Percentiles rank a stretch among this genome's conserved stretches.
phyloP scores from a whole-genome alignment of 164 flowering plant species.

The Tetrastigma voinierianum region DNA sequence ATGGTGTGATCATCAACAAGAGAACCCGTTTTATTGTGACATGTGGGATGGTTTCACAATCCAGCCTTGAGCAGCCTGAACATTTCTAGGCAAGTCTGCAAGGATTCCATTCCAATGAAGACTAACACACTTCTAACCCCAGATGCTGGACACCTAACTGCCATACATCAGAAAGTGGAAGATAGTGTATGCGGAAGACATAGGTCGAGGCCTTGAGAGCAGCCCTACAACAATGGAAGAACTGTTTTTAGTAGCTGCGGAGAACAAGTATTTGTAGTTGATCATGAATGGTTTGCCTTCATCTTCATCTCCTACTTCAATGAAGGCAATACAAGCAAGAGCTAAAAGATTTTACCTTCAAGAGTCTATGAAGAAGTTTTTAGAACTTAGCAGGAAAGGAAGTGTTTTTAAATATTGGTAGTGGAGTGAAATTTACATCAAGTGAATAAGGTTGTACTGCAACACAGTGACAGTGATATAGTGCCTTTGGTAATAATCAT shows the following conservation, averaged over 20 bases:
- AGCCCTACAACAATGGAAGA: conserved; percentile 55
- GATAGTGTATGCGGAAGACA: conserved; percentile 49
- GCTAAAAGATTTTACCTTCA: too few species aligned
- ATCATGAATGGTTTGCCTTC: conserved; percentile 18
- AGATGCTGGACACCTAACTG: conserved; percentile 32
- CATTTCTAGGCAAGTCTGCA: conserved; percentile 29
- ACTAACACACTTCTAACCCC: conserved; percentile 28
- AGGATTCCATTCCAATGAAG: conserved; percentile 40
- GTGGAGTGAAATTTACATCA: too few species aligned
- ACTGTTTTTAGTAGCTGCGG: conserved; percentile 52
- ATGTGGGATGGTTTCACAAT: conserved; percentile 66
- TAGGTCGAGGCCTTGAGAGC: conserved; percentile 47
- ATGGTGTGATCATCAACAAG: conserved; percentile 59
- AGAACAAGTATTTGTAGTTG: conserved; percentile 41
- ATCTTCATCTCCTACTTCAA: too few species aligned
- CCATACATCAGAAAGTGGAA: conserved; percentile 39
- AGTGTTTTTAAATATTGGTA: too few species aligned
- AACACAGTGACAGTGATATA: too few species aligned
- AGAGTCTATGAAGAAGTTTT: too few species aligned
- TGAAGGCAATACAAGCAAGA: too few species aligned
- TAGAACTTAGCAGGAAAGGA: too few species aligned
- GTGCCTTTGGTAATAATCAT: too few species aligned
- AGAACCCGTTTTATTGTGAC: conserved; percentile 39
- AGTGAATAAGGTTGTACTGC: too few species aligned
- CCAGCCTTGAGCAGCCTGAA: conserved; percentile 26